Percentiles rank a stretch among this genome's conserved stretches.
These are phyloP conservation scores for Emericellopsis cladophorae DNA, from an alignment of 2,329 filamentous ascomycete genomes.

Conservation along the genomic window DNA sequence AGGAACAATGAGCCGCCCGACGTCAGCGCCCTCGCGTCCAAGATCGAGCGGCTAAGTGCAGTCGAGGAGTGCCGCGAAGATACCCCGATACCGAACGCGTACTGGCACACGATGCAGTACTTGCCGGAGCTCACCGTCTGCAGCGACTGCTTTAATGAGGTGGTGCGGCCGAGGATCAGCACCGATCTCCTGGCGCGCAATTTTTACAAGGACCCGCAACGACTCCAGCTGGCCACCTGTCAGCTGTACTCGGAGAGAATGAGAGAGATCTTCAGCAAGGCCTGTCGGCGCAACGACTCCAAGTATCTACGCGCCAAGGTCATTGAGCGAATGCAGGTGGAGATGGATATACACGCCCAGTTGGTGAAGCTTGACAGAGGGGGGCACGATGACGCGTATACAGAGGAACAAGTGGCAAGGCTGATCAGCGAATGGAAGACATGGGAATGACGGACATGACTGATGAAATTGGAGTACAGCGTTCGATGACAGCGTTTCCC, in stretches of 20 bases:
- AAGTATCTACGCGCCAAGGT: constrained; percentile 45
- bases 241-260: constrained; percentile 74
- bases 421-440: constrained; percentile 43
- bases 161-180: constrained; percentile 57
- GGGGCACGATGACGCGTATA: constrained; percentile 21
- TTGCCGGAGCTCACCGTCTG: constrained; percentile 75
- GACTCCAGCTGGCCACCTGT: constrained; percentile 46
- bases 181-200: constrained; percentile 46
- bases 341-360: constrained; percentile 44
- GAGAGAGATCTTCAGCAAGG: constrained; percentile 57
- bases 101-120: constrained; percentile 68
- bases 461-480: no score
- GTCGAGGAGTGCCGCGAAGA: constrained; percentile 54
- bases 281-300: constrained; percentile 55
- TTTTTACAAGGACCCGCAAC: constrained; percentile 49
- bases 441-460: constrained; percentile 30
- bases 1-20: constrained; percentile 35
- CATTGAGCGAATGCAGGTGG: constrained; percentile 45
- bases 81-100: constrained; percentile 43
- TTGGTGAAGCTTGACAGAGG: constrained; percentile 28
- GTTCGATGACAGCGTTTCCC: no score
- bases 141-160: constrained; percentile 71
- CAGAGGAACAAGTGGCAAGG: constrained; percentile 29
- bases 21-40: constrained; percentile 47
- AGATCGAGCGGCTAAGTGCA: constrained; percentile 45